Evolutionary conservation across 176 grass and related monocot species (phyloP), one percentile per base, ranked within the genome.

Genomic region (Paspalum vaginatum): DNA sequence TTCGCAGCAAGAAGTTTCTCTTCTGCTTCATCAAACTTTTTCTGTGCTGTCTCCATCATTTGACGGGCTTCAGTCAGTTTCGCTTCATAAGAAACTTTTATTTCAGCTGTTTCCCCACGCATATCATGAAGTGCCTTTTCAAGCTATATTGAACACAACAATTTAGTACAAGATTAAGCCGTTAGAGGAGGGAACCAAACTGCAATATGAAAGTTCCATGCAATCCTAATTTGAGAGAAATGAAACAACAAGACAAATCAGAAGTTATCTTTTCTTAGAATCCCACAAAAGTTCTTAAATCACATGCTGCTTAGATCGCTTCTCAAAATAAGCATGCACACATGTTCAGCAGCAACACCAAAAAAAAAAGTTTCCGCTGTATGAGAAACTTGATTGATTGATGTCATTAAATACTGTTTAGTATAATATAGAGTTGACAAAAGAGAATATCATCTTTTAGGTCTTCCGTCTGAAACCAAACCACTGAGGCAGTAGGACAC

Each of bases 71-170:
- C 96, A 15, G 24, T 82, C 32, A 82, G 43, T 81, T 95, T 99
- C 41, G 67, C 59, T 79, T 95, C 96, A 70, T 90, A 99, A 47
- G 92, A 80, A 70, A 95, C 55, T 74, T 93, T 99, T 89, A 79
- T 58, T 83, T 99, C 96, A 70, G 96, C 96, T 46, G 76, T 77
- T 86, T 99, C 96, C 2, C 39, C 86, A 62, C 85, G 85, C 61
- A 91, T 93, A 77, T 95, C 88, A 61, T 93, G 90, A 68, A 95
- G 58, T 76, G 96, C 90, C 17, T 88, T 99, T 84, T 99, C 96
- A 74, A 99, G 91, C 96, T 99, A 84, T 47, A 87, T 79, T 70
- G 65, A 88, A 47, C 26, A 70, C n/a, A 84, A 10, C 1, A 8
- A 66, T 70, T 77, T 50, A 88, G 68, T 68, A 81, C 17, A 47